These are phyloP conservation scores for Exophiala xenobiotica DNA, from an alignment of 2,329 filamentous ascomycete genomes.

Conservation along the genomic window DNA sequence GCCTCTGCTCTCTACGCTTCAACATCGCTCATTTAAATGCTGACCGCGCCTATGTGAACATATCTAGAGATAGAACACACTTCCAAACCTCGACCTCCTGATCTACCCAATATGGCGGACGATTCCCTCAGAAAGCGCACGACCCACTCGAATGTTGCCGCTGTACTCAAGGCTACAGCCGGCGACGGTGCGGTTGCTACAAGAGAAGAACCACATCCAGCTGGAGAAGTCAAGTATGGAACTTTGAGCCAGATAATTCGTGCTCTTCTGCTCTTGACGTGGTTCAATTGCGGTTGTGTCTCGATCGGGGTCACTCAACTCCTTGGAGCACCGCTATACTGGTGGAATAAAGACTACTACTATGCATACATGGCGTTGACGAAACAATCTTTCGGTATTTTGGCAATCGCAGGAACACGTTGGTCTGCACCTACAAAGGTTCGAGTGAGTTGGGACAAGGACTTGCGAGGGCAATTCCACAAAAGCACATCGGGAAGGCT, in stretches of 20 bases:
- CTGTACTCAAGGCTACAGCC: neutral
- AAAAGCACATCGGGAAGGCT: slow-evolving; percentile 58
- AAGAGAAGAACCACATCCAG: slow-evolving; percentile 22
- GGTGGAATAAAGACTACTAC: slow-evolving; percentile 61
- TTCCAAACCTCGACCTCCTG: neutral
- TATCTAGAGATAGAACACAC: neutral
- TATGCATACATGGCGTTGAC: slow-evolving; percentile 66
- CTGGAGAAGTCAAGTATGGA: slow-evolving; percentile 44
- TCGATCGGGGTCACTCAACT: slow-evolving; percentile 56
- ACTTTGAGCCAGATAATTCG: slow-evolving; percentile 46
- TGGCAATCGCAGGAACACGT: slow-evolving; percentile 61
- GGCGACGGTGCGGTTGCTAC: slow-evolving; percentile 17
- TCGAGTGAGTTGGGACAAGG: slow-evolving; percentile 61
- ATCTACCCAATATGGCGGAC: slow-evolving; percentile 34
- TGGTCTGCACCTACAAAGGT: slow-evolving; percentile 64
- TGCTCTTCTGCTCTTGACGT: slow-evolving; percentile 44
- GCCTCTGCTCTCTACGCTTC: neutral
- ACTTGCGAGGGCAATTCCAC: slow-evolving; percentile 58
- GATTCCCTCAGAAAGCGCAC: slow-evolving; percentile 37
- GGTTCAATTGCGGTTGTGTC: slow-evolving; percentile 45
- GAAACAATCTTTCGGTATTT: slow-evolving; percentile 64
- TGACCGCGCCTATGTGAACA: neutral
- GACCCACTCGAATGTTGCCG: slow-evolving; percentile 1
- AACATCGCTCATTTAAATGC: neutral
- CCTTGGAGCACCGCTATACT: slow-evolving; percentile 60